phyloP scores from a whole-genome alignment of 768 basidiomycete genomes.

The Tylopilus cervinicoccineus region DNA sequence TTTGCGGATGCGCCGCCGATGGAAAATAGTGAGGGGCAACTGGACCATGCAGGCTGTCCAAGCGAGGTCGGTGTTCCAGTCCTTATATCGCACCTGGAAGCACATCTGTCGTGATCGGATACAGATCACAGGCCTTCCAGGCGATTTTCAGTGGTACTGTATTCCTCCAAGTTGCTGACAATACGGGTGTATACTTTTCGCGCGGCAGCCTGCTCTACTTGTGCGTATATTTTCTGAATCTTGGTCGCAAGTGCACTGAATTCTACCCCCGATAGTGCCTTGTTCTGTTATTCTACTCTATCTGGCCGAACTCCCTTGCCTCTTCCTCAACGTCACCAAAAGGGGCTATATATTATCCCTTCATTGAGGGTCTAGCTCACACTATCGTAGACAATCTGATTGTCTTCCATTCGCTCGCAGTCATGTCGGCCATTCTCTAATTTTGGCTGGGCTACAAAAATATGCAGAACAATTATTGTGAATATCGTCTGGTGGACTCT shows the following conservation, averaged over 20 bases:
- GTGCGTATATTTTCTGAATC: conserved; percentile 31
- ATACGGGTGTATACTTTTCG: conserved; percentile 38
- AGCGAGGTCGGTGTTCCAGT: conserved; percentile 28
- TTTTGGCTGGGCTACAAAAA: conserved; percentile 18
- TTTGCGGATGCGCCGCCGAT: conserved; percentile 42
- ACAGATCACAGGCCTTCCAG: conserved; percentile 34
- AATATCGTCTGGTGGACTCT: neutral
- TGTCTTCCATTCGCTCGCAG: conserved; percentile 19
- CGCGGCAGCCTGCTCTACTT: conserved; percentile 79
- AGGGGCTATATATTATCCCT: conserved; percentile 48
- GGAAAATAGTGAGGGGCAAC: conserved; percentile 44
- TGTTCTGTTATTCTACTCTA: conserved; percentile 48
- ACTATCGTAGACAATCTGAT: conserved; percentile 46
- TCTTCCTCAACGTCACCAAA: conserved; percentile 42
- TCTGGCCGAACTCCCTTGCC: conserved; percentile 51
- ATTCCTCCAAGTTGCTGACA: conserved; percentile 37
- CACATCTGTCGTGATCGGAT: neutral
- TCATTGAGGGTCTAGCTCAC: conserved; percentile 41
- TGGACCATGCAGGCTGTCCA: conserved; percentile 32
- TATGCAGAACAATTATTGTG: conserved; percentile 21
- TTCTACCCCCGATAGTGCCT: conserved; percentile 33
- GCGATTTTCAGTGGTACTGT: conserved; percentile 30
- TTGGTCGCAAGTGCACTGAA: neutral
- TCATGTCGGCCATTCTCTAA: conserved; percentile 16
- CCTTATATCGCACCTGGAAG: conserved; percentile 5